Conservation (phyloP, 768 basidiomycete genomes). For the Mycena maculata region DNA sequence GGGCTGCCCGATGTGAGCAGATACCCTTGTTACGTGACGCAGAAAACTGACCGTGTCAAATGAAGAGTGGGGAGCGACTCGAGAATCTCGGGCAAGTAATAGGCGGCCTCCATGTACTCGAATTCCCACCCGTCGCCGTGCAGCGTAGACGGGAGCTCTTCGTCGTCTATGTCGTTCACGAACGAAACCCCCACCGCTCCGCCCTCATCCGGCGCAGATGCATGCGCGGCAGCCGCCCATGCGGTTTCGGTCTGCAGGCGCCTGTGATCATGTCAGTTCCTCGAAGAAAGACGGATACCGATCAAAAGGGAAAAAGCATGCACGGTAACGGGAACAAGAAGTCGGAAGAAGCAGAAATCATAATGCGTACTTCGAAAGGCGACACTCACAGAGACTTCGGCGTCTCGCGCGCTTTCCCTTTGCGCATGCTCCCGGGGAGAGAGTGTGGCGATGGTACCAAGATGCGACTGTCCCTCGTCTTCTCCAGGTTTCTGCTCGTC, state of each 20-base stretch:
- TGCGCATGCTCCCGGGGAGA: background rate
- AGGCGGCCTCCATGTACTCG: conserved; percentile 27
- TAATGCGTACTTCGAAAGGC: too few relatives aligned
- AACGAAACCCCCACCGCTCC: conserved; percentile 20
- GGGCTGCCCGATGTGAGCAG: too few relatives aligned
- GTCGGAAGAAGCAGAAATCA: too few relatives aligned
- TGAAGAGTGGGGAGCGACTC: background rate
- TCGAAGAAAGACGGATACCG: too few relatives aligned
- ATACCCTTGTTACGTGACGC: background rate
- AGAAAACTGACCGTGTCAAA: background rate
- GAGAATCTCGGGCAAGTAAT: background rate
- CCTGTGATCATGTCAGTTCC: conserved; percentile 4
- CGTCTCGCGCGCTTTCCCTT: conserved; percentile 23
- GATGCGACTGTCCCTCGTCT: background rate
- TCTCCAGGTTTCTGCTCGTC: background rate
- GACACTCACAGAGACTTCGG: conserved; percentile 21
- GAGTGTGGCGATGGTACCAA: background rate
- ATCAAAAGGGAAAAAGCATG: too few relatives aligned
- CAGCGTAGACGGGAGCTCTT: conserved; percentile 22
- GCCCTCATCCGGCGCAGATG: too few relatives aligned
- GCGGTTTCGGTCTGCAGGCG: conserved; percentile 18
- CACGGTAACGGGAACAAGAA: too few relatives aligned
- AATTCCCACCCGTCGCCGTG: conserved; percentile 7
- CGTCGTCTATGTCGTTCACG: conserved; percentile 31
- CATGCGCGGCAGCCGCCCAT: conserved; percentile 13